These are phyloP conservation scores for Suillus placidus DNA, from an alignment of 768 basidiomycete genomes.

Conservation along the genomic window DNA sequence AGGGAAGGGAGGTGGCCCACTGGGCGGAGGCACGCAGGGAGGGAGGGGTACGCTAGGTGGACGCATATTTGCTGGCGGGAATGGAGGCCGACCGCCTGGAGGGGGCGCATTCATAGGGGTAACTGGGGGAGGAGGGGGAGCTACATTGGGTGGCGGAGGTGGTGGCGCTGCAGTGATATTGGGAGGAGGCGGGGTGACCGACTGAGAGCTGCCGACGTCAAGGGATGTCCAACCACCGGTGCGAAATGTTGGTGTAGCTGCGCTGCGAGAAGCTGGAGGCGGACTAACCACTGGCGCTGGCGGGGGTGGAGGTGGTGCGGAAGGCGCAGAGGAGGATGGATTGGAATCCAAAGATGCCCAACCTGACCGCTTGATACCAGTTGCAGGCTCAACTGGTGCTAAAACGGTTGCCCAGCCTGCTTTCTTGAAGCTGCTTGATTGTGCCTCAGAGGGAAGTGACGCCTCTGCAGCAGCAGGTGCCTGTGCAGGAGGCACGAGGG, in stretches of 20 bases:
- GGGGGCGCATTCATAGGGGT: conserved; percentile 24
- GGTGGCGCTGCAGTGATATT: conserved; percentile 11
- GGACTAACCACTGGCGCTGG: conserved; percentile 12
- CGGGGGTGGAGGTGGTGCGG: conserved; percentile 21
- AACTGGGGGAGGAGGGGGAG: conserved; percentile 19
- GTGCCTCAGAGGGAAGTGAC: conserved; percentile 18
- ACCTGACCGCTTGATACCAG: conserved; percentile 16
- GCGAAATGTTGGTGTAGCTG: conserved; percentile 50
- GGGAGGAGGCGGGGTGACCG: conserved; percentile 23
- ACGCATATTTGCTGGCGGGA: conserved; percentile 1
- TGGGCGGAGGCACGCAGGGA: conserved; percentile 14
- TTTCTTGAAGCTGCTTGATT: conserved; percentile 41
- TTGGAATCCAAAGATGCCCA: conserved; percentile 20
- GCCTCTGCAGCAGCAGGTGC: conserved; percentile 25
- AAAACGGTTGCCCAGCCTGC: conserved; percentile 52
- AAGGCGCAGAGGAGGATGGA: conserved; percentile 28
- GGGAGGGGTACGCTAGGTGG: conserved; percentile 10
- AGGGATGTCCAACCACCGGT: conserved; percentile 70
- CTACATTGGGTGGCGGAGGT: conserved; percentile 23
- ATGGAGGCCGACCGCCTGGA: conserved; percentile 10
- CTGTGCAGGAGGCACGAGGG: conserved; percentile 23
- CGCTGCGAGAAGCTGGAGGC: conserved; percentile 19
- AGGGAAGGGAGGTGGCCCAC: conserved; percentile 2
- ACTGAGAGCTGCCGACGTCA: conserved; percentile 48
- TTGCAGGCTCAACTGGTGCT: conserved; percentile 15